Evolutionary conservation across 108 stramenopile species (phyloP), one percentile per base, ranked within the genome.

Genomic region (Fragilaria radians): DNA sequence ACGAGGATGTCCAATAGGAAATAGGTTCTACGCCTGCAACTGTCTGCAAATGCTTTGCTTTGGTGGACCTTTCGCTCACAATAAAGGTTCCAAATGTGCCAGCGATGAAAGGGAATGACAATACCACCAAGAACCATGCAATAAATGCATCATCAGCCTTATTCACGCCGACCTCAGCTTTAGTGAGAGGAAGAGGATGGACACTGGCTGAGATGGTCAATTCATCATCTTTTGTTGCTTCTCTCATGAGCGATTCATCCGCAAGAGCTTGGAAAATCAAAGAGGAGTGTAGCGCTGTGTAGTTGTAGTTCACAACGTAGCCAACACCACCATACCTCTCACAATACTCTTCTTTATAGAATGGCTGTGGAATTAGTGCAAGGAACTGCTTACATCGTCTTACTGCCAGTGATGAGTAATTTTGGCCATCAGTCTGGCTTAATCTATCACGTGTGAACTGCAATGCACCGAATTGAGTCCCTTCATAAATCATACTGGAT

Each of bases 31-130:
- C 97, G 0, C 98, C 98, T 3, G 86, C 89, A n/a, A 99, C 94
- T 11, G 97, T 87, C 65, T 99, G 98, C 52, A 97, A 78, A 72
- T 99, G 98, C 66, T 97, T 96, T 14, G 96, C 94, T 62, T 97
- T 99, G 24, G 94, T 88, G 62, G 92, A 89, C 52, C 92, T 66
- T 59, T 99, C 98, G 26, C 82, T 75, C 9, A 99, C 98, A 25
- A 97, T 73, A 63, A 99, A 97, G 4, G 91, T 86, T 26, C 85
- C 96, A 76, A 95, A 95, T n/a, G 88, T 64, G 4, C 88, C 86
- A 1, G 85, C 76, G 14, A 94, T 83, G 63, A 97, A 97, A 42
- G 95, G 95, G 31, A 99, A 91, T 42, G 93, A 92, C 51, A 97
- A 65, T 5, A 96, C 67, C 3, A 95, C 53, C 28, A 94, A 80